phyloP scores from a whole-genome alignment of 116 monocot genomes.

The Thalassia testudinum region DNA sequence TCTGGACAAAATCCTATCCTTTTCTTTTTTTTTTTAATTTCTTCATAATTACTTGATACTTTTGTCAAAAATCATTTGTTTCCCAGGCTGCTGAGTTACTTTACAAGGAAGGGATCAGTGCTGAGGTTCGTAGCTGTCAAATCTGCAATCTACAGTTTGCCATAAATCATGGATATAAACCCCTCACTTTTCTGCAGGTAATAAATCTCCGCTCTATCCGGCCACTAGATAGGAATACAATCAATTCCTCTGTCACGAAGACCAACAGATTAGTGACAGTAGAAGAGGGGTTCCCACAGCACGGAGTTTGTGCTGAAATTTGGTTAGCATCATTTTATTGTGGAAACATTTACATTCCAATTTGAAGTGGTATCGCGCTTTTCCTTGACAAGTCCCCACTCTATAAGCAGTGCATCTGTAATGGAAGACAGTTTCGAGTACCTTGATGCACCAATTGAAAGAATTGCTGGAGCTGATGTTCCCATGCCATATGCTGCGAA shows the following conservation, averaged over 20 bases:
- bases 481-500: slow-evolving; percentile 91
- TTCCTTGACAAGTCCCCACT: no score
- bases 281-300: slow-evolving; percentile 84
- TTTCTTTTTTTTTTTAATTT: background rate
- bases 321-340: slow-evolving; percentile 31
- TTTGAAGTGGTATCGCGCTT: background rate
- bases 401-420: slow-evolving; percentile 60
- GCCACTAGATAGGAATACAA: slow-evolving; percentile 61
- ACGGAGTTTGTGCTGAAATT: slow-evolving; percentile 73
- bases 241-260: slow-evolving; percentile 69
- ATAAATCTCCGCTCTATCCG: slow-evolving; percentile 84
- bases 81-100: slow-evolving; percentile 95
- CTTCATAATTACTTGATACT: no score
- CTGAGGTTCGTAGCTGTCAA: slow-evolving; percentile 46
- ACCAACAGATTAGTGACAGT: slow-evolving; percentile 62
- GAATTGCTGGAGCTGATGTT: slow-evolving; percentile 92
- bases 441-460: slow-evolving; percentile 88
- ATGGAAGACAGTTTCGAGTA: slow-evolving; percentile 86
- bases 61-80: no score
- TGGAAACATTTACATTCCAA: no score
- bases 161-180: background rate
- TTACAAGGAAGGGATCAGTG: slow-evolving; percentile 81
- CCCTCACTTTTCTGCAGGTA: slow-evolving; percentile 19
- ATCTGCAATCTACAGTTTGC: background rate
- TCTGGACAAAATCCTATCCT: no score